Conservation (phyloP, 2,329 filamentous ascomycete species). For the Colletotrichum chrysophilum region DNA sequence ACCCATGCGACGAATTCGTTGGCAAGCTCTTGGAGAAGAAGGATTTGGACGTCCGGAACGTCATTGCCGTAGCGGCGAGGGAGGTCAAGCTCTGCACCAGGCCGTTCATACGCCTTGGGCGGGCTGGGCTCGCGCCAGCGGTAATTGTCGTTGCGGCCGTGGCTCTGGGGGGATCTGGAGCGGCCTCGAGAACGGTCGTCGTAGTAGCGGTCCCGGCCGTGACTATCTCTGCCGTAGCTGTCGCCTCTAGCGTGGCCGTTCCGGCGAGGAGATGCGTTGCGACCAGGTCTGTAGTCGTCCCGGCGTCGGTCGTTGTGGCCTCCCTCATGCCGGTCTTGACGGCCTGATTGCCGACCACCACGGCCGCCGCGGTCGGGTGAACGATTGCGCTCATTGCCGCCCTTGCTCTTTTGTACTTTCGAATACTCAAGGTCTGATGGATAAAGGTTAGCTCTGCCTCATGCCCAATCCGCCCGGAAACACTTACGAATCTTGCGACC, state of each 20-base stretch:
- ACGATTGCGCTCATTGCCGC: constrained; percentile 58
- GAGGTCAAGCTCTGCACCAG: constrained; percentile 70
- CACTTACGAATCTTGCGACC: constrained; percentile 92
- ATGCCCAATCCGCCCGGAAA: not conserved
- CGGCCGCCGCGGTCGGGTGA: constrained; percentile 62
- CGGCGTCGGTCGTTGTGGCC: constrained; percentile 45
- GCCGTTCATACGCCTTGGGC: constrained; percentile 37
- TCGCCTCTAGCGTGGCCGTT: constrained; percentile 36
- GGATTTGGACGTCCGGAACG: constrained; percentile 88
- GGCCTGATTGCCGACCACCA: constrained; percentile 45
- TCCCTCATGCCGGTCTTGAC: constrained; percentile 54
- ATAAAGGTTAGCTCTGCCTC: not conserved
- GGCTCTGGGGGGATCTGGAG: constrained; percentile 70
- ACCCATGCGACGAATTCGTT: constrained; percentile 85
- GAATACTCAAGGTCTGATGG: constrained; percentile 89
- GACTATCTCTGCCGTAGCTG: constrained; percentile 67
- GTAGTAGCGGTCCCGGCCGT: constrained; percentile 51
- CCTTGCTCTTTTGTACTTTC: constrained; percentile 81
- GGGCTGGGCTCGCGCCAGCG: constrained; percentile 76
- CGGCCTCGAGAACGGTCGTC: constrained; percentile 59
- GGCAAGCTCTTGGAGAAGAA: constrained; percentile 79
- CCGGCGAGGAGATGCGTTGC: constrained; percentile 63
- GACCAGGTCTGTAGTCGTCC: constrained; percentile 70
- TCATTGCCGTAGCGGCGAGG: constrained; percentile 75
- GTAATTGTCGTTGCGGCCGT: constrained; percentile 57